Percentiles rank a stretch among this genome's conserved stretches.
phyloP scores from a whole-genome alignment of 768 basidiomycete genomes.

The Tulasnella sp. region DNA sequence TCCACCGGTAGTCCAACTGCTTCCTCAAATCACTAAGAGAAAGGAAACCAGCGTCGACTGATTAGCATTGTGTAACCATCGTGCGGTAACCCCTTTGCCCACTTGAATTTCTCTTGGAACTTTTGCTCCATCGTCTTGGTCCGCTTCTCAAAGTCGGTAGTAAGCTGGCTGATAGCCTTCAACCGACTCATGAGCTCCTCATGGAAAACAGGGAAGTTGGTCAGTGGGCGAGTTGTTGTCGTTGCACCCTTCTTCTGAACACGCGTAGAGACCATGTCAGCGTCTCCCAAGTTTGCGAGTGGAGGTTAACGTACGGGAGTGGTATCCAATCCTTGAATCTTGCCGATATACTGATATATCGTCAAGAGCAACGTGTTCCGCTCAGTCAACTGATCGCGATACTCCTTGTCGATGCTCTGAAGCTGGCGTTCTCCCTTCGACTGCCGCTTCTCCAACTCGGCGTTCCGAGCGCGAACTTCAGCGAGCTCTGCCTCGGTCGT shows the following conservation, averaged over 20 bases:
- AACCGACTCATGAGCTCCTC: conserved; percentile 88
- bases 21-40: conserved; percentile 61
- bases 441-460: conserved; percentile 73
- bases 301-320: conserved; percentile 56
- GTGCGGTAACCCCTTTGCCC: conserved; percentile 32
- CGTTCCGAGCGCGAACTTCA: conserved; percentile 54
- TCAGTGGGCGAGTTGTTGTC: conserved; percentile 83
- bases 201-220: conserved; percentile 90
- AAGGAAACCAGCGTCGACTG: conserved; percentile 6
- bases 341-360: conserved; percentile 93
- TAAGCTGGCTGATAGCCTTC: conserved; percentile 77
- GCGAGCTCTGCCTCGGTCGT: conserved; percentile 64
- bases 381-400: conserved; percentile 89
- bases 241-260: conserved; percentile 38
- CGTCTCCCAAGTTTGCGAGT: background rate
- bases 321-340: conserved; percentile 85
- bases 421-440: conserved; percentile 76
- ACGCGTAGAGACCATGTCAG: background rate
- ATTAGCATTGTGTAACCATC: background rate
- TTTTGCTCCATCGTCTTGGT: conserved; percentile 71
- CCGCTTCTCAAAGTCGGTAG: conserved; percentile 80
- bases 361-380: conserved; percentile 85
- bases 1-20: conserved; percentile 84
- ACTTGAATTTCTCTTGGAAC: conserved; percentile 64
- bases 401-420: conserved; percentile 68